Base-by-base conservation (phyloP, 306 rosid species). In the Rosa lucieae region DNA sequence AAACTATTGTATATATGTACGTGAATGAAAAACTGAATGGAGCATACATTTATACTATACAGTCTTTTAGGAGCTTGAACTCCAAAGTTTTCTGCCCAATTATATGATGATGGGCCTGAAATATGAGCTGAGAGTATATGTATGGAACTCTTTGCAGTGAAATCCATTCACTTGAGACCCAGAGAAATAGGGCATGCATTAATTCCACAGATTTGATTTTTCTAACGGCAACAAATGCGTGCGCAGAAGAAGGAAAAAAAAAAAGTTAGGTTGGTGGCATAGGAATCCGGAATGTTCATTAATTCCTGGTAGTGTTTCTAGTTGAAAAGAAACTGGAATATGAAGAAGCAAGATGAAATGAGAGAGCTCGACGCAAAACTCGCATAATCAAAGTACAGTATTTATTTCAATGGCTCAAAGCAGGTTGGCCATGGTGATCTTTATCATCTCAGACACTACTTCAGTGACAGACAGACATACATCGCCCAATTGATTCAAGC, bases 361-460 rank as follows among this genome's bases (percentile, higher is more conserved):
- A 67, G 29, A 69, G 52, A 68, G 18, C 26, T 43, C 35, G 52
- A 68, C 10, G 49, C 49, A 40, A 67, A 67, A 18, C 49, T 43
- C 21, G 5, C 69, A 35, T 35, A 15, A 13, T 6, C 21, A 32
- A 35, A 18, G 15, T 67, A 66, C 71, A 67, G 5, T 67, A 43
- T 43, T 20, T 20, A 68, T 68, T 68, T 10, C 52, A 40, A 67
- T 39, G 15, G 72, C 49, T 67, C 7, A 40, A 44, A 69, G 52
- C 55, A 69, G 21, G 44, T 21, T 23, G 73, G 48, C 49, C 72
- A 40, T 67, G 29, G 73, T 69, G 53, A 21, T 44, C 73, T 21
- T 69, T 44, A 21, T 43, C 55, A n/a, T 69, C 37, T 42, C 72
- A 35, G n/a, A 66, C 48, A 39, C 44, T 15, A 15, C 11, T 66